These are phyloP conservation scores for Xeromyces bisporus DNA, from an alignment of 495 filamentous ascomycete genomes.

Conservation along the genomic window DNA sequence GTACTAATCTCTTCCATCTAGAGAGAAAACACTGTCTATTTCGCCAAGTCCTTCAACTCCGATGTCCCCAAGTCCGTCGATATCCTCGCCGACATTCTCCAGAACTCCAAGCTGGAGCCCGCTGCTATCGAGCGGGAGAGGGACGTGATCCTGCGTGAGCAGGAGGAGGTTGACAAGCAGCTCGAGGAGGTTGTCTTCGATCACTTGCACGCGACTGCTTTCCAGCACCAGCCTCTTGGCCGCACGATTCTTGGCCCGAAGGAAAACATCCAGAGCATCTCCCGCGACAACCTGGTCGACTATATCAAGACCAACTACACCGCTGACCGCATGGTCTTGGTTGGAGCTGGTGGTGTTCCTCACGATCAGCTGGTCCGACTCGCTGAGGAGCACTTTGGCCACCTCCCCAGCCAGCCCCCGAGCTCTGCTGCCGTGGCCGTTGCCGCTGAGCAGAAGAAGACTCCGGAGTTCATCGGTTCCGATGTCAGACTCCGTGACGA, in stretches of 20 bases:
- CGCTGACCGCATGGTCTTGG: constrained; percentile 97
- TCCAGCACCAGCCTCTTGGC: constrained; percentile 86
- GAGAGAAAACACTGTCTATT: constrained; percentile 99
- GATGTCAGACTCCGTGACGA: constrained; percentile 92
- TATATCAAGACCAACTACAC: constrained; percentile 99
- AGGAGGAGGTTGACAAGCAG: constrained; percentile 99
- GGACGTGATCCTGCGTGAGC: constrained; percentile 94
- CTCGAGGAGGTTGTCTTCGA: constrained; percentile 99
- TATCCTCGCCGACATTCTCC: constrained; percentile 96
- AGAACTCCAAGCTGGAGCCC: constrained; percentile 93
- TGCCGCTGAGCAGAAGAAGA: constrained; percentile 57
- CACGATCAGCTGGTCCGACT: constrained; percentile 87
- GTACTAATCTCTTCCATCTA: constrained; percentile 20
- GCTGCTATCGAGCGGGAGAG: constrained; percentile 89
- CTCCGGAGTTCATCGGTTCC: constrained; percentile 88
- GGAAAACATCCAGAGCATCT: constrained; percentile 95
- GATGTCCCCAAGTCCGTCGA: constrained; percentile 92
- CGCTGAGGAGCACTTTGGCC: constrained; percentile 88
- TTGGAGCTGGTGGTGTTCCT: constrained; percentile 84
- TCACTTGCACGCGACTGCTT: constrained; percentile 96
- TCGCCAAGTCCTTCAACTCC: constrained; percentile 95
- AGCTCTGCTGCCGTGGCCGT: constrained; percentile 47
- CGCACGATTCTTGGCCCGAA: constrained; percentile 95
- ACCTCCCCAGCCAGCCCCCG: constrained; percentile 53
- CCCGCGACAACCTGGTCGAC: constrained; percentile 68